These are phyloP conservation scores for Lepidium didymum DNA, from an alignment of 345 rosid genomes.

Conservation along the genomic window DNA sequence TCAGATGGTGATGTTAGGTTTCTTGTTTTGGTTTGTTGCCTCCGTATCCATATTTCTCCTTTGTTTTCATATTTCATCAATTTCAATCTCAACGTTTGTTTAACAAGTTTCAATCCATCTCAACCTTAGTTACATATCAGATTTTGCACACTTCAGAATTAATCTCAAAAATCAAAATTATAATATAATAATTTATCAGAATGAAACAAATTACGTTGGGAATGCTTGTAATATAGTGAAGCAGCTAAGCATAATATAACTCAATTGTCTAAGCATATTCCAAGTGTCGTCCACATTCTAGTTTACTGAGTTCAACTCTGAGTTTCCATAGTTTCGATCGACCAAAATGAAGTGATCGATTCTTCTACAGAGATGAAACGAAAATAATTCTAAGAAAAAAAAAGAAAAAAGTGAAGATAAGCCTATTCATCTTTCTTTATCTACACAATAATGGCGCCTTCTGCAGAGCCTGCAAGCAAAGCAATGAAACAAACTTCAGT, in stretches of 20 bases:
- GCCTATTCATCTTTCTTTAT: slow-evolving; percentile 4
- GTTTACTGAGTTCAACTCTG: background rate
- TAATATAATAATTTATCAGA: too few species aligned
- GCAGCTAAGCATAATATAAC: background rate
- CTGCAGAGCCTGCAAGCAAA: slow-evolving; percentile 2
- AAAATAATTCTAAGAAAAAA: background rate
- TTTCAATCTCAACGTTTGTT: too few species aligned
- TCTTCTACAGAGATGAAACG: background rate
- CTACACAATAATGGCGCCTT: slow-evolving; percentile 7
- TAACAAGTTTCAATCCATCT: too few species aligned
- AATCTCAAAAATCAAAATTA: too few species aligned
- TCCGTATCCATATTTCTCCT: background rate
- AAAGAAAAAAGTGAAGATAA: background rate
- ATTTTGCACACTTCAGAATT: too few species aligned
- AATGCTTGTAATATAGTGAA: too few species aligned
- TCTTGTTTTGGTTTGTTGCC: slow-evolving; percentile 2
- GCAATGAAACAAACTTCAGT: background rate
- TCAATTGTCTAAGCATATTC: background rate
- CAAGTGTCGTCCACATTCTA: background rate
- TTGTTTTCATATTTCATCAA: too few species aligned
- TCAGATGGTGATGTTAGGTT: slow-evolving; percentile 9
- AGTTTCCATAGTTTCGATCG: background rate
- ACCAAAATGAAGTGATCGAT: background rate
- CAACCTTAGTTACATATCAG: too few species aligned
- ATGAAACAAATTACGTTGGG: too few species aligned